Evolutionary conservation across 129 eudicot genomes (phyloP), one percentile per base, ranked within the genome.

Genomic region (Erigeron canadensis): DNA sequence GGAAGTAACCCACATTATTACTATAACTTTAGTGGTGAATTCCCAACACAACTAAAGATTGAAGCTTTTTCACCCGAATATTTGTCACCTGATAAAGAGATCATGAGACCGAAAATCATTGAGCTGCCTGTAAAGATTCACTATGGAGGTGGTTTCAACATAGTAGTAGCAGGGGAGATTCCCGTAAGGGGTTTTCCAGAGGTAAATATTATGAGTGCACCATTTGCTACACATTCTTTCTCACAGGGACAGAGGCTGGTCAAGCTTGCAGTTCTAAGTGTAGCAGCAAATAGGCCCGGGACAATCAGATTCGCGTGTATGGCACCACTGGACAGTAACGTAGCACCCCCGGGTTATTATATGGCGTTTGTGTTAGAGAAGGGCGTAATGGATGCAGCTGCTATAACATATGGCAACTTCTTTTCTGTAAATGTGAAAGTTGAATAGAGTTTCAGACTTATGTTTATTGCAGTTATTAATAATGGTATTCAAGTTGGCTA

Each of bases 311-410:
- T 91, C 5, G 45, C 68, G 19, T 82, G 92, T 65, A 78, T 82
- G 39, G 81, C 92, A 5, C 97, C 97, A 41, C 90, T 81, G 28
- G 62, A 81, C 43, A 81, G 85, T 4, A 82, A 10, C 73, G 93
- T 91, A 69, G 97, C 93, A 75, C 96, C 97, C 48, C 97, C 96
- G 6, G 91, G 96, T 1, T 91, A 91, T 13, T 91, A 91, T 23
- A 88, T 91, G 96, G 70, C 82, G 74, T 91, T 88, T 61, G 93
- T 76, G 4, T 90, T 88, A 9, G 84, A 86, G 51, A 65, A 10
- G 65, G 96, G 93, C 5, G 96, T 88, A 44, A 74, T 91, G 96
- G 96, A 88, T 86, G 67, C 87, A 84, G 73, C 7, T 91, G 43
- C 10, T 55, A 22, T 75, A 9, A 73, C 41, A 41, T 28, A 50